Percentiles rank a stretch among this genome's conserved stretches.
These are phyloP conservation scores for Rhizoclosmatium globosum DNA, from an alignment of 192 early-diverging fungal species.

Conservation along the genomic window DNA sequence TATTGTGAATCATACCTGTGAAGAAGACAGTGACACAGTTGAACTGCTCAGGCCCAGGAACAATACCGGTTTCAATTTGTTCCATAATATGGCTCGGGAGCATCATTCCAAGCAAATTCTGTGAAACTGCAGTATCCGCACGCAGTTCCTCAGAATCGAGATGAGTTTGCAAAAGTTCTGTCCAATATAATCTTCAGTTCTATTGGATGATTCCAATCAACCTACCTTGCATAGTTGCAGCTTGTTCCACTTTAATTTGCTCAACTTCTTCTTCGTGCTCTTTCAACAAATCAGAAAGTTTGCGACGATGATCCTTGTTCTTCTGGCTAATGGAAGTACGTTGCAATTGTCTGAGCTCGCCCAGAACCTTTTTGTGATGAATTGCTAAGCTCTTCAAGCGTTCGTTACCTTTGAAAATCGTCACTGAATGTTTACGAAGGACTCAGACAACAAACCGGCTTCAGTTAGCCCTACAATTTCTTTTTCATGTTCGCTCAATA, in stretches of 20 bases:
- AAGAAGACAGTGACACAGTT: slow-evolving; percentile 36
- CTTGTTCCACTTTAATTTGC: slow-evolving; percentile 37
- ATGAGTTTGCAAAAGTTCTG: slow-evolving; percentile 36
- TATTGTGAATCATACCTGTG: slow-evolving; percentile 22
- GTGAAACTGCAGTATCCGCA: slow-evolving; percentile 29
- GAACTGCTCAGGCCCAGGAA: slow-evolving; percentile 30
- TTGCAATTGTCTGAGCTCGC: slow-evolving; percentile 31
- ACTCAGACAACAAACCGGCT: slow-evolving; percentile 4
- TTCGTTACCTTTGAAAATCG: slow-evolving; percentile 25
- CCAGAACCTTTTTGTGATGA: slow-evolving; percentile 35
- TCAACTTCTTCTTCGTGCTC: slow-evolving; percentile 44
- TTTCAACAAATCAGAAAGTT: slow-evolving; percentile 33
- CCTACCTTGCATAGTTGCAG: slow-evolving; percentile 28
- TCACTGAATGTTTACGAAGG: background rate
- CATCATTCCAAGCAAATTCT: slow-evolving; percentile 42
- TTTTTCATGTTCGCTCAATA: slow-evolving; percentile 22
- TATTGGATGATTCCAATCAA: background rate
- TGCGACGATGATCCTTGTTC: slow-evolving; percentile 37
- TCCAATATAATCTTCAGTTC: background rate
- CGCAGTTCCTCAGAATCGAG: slow-evolving; percentile 32
- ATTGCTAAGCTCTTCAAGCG: slow-evolving; percentile 16
- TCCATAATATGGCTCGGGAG: slow-evolving; percentile 41
- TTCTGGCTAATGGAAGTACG: slow-evolving; percentile 1
- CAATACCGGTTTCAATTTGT: slow-evolving; percentile 31
- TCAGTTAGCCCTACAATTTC: slow-evolving; percentile 9